These are phyloP conservation scores for Microascus cirrosus DNA, from an alignment of 2,329 filamentous ascomycete species.

Conservation along the genomic window DNA sequence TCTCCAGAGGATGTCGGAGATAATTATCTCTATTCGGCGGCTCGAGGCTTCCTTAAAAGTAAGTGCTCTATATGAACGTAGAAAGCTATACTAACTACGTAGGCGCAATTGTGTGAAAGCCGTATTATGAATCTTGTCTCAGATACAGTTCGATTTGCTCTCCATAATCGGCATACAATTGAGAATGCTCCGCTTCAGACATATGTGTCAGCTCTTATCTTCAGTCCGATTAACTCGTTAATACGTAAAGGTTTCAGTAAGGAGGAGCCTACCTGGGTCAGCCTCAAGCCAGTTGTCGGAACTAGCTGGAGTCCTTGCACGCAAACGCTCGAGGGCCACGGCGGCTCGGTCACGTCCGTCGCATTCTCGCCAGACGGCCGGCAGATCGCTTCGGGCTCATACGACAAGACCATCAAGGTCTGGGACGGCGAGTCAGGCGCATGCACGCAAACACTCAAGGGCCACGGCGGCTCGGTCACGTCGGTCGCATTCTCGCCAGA, in stretches of 20 bases:
- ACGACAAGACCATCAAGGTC: conserved; percentile 6
- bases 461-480: conserved; percentile 4
- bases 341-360: conserved; percentile 2
- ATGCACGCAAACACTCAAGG: conserved; percentile 7
- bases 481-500: too few species aligned
- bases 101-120: conserved; percentile 2
- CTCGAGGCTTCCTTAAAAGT: conserved; percentile 9
- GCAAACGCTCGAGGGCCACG: neutral
- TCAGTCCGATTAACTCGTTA: conserved; percentile 9
- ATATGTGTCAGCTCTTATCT: conserved; percentile 18
- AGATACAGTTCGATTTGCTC: conserved; percentile 17
- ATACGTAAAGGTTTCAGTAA: neutral
- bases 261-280: neutral
- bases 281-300: neutral
- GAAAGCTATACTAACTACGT: conserved; percentile 2
- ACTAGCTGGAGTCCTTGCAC: neutral
- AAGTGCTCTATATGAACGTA: conserved; percentile 3
- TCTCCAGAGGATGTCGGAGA: conserved; percentile 13
- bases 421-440: conserved; percentile 6
- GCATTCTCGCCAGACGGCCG: conserved; percentile 7
- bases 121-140: conserved; percentile 9
- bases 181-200: conserved; percentile 15
- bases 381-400: neutral
- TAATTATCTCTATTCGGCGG: conserved; percentile 10
- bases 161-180: conserved; percentile 12